Evolutionary conservation across 306 rosid species (phyloP), one percentile per base, ranked within the genome.

Genomic region (Vigna hirtella): DNA sequence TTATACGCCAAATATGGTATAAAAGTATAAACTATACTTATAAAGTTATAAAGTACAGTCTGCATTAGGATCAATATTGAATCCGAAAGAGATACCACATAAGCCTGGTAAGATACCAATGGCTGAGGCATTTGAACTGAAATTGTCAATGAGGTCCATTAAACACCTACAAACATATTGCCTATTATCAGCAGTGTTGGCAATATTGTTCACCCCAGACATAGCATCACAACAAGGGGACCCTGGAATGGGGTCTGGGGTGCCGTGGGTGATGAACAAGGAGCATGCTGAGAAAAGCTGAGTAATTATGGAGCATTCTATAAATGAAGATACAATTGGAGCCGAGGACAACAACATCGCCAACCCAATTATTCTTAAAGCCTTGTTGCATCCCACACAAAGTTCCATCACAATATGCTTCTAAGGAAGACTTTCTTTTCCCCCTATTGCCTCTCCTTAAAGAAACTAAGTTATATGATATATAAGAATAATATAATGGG

Each of bases 61-160:
- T 13, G 80, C 83, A 10, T 79, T 78, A 0, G 90, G 93, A 67
- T 74, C 81, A 65, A 90, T 32, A 26, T 72, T 69, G 80, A 90
- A 90, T 77, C 93, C 97, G 66, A 90, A 42, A 76, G 85, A 84
- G 81, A 88, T 55, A 7, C 87, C 87, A 49, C 97, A 89, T n/a
- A 88, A 79, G 70, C 85, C 90, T 0, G 95, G 92, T 79, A 88
- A 49, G 74, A 80, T 79, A 53, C 84, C 86, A 4, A 86, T 78
- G 2, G 87, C 88, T 15, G 85, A 73, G 17, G 85, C 82, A 51
- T 87, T 86, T 30, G 87, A 81, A 59, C 66, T 86, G 76, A 67
- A 72, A 20, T 83, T 78, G 32, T 77, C 59, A 42, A 90, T 15
- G 1, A 86, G 85, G 61, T 70, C 84, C 96, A 86, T 82, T 28